Percentiles rank a stretch among this genome's conserved stretches.
Conservation (phyloP, 768 basidiomycete genomes). For the Serendipita vermifera region DNA sequence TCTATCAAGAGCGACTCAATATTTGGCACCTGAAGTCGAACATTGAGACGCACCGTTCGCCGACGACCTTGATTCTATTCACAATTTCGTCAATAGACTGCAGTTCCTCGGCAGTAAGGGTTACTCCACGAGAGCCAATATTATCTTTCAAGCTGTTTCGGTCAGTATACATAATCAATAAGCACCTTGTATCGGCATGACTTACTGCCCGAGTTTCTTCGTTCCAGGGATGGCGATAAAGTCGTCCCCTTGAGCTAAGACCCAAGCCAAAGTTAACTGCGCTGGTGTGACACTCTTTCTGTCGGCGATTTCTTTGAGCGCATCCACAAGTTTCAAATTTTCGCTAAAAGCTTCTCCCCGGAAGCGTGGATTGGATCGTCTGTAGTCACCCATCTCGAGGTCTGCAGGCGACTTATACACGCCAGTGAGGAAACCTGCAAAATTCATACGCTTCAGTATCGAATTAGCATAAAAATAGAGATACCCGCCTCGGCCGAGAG, state of each 20-base stretch:
- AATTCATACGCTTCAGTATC: no score
- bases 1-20: no score
- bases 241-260: slow-evolving; percentile 27
- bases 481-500: slow-evolving; percentile 10
- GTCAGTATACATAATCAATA: background rate
- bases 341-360: slow-evolving; percentile 25
- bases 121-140: background rate
- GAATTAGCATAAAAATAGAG: background rate
- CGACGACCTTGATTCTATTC: background rate
- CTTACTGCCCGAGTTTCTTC: background rate
- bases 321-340: slow-evolving; percentile 33
- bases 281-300: slow-evolving; percentile 32
- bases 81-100: background rate
- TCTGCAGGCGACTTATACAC: slow-evolving; percentile 31
- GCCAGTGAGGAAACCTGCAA: slow-evolving; percentile 35
- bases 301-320: slow-evolving; percentile 28
- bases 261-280: slow-evolving; percentile 33
- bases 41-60: no score
- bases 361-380: slow-evolving; percentile 31
- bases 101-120: background rate
- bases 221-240: slow-evolving; percentile 37
- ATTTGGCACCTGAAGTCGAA: no score
- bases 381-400: slow-evolving; percentile 29
- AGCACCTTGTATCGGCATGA: slow-evolving; percentile 16
- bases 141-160: background rate